These are phyloP conservation scores for Silene vulgaris DNA, from an alignment of 179 eudicot species.

Conservation along the genomic window DNA sequence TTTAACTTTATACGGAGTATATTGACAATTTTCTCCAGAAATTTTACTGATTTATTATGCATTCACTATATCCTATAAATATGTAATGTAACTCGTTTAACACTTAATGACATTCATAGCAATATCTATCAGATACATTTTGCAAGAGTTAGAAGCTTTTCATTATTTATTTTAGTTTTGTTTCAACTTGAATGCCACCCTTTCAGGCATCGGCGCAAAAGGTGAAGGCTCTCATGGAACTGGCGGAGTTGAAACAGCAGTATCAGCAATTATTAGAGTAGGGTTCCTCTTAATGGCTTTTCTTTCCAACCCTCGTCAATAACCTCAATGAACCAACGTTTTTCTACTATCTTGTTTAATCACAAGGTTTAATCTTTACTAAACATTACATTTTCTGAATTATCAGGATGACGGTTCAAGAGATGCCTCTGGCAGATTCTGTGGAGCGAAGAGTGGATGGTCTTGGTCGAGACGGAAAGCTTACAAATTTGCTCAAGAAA, in stretches of 20 bases:
- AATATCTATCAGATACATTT: neutral
- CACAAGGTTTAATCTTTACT: neutral
- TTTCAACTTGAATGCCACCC: neutral
- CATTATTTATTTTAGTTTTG: too few species aligned
- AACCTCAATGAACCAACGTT: neutral
- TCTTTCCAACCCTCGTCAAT: neutral
- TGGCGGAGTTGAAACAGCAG: conserved; percentile 68
- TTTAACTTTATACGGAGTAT: too few species aligned
- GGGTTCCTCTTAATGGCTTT: conserved; percentile 21
- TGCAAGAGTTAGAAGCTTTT: neutral
- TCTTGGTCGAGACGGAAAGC: conserved; percentile 52
- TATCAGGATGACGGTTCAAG: conserved; percentile 46
- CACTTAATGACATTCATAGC: too few species aligned
- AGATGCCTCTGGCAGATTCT: conserved; percentile 27
- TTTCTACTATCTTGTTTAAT: neutral
- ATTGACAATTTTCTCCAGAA: too few species aligned
- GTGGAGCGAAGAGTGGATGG: conserved; percentile 33
- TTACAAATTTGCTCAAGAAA: conserved; percentile 57
- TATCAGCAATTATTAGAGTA: conserved; percentile 63
- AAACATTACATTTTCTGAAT: neutral
- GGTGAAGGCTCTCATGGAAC: conserved; percentile 82
- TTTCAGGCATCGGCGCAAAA: conserved; percentile 78
- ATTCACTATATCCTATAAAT: too few species aligned
- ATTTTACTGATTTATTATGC: too few species aligned
- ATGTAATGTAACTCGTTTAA: too few species aligned